Base-by-base conservation (phyloP, 2,329 filamentous ascomycete species). In the Aspergillus phoenicis region DNA sequence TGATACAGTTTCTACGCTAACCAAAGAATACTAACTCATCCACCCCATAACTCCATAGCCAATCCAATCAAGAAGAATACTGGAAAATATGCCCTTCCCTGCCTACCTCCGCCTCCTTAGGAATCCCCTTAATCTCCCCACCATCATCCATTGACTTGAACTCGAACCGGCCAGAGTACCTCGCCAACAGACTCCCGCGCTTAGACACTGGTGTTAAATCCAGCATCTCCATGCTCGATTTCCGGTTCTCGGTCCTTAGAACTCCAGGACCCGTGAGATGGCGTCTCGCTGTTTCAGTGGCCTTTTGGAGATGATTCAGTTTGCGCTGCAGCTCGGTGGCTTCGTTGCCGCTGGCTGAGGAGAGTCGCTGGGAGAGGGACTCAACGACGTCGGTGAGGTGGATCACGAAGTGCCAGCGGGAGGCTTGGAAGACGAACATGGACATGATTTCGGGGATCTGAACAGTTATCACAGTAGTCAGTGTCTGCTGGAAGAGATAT, bases 361-460 rank as follows among this genome's bases (percentile, higher is more conserved):
- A 82, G 78, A 60, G 79, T 75, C 60, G 84, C 76, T 59, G 81
- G 76, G 24, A 82, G 74, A 65, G 64, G 7, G 83, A 78, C 52
- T 90, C 84, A 64, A 89, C 82, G 11, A 85, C 81, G n/a, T 85
- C 78, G 68, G 87, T 87, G 51, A 99, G 80, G 54, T 87, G 85
- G 17, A 86, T 82, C 15, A 97, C 82, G 4, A 98, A 82, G 60
- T 93, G 86, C 63, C 89, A 87, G 24, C 93, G 86, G 2, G 93
- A 97, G 17, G 89, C 88, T 75, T 98, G 94, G 73, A 97, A 99
- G 20, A 99, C 83, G 70, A 98, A 91, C 60, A 90, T 82, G 0
- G 87, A 83, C 92, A 97, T 93, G 67, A 97, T 90, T 48, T 92
- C 87, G 58, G 91, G 89, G 83, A 97, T 94, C 73, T 88, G 43